Evolutionary conservation across 768 basidiomycete genomes (phyloP).

Genomic region (Tephrocybe sp.): DNA sequence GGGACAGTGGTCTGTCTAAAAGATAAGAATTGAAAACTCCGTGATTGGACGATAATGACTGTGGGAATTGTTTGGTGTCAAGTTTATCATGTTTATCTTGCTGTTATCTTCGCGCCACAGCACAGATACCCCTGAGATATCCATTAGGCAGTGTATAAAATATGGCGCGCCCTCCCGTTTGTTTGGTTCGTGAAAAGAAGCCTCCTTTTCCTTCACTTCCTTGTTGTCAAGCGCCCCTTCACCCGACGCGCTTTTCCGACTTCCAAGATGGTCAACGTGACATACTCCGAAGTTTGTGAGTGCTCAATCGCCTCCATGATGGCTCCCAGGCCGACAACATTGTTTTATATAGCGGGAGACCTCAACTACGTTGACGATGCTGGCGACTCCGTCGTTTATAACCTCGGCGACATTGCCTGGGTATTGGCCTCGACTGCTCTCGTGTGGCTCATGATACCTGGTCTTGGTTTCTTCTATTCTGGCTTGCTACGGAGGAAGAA

Average conservation of each 20-base stretch:
- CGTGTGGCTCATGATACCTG: slow-evolving; percentile 85
- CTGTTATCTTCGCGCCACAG: slow-evolving; percentile 11
- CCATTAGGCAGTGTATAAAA: slow-evolving; percentile 5
- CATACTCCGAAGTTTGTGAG: slow-evolving; percentile 28
- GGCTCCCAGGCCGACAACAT: neutral
- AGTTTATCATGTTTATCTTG: slow-evolving; percentile 6
- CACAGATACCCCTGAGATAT: neutral
- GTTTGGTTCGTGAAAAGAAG: neutral
- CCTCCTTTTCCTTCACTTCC: neutral
- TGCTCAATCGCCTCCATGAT: neutral
- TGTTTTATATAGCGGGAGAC: slow-evolving; percentile 39
- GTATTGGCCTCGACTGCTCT: slow-evolving; percentile 72
- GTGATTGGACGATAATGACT: slow-evolving; percentile 16
- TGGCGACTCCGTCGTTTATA: slow-evolving; percentile 37
- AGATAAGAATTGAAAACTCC: slow-evolving; percentile 1
- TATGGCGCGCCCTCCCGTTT: neutral
- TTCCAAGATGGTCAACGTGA: slow-evolving; percentile 31
- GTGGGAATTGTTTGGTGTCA: slow-evolving; percentile 8
- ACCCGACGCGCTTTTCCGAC: neutral
- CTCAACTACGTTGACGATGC: slow-evolving; percentile 29
- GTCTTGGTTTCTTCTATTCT: slow-evolving; percentile 87
- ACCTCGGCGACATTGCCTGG: slow-evolving; percentile 54
- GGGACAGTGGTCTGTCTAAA: slow-evolving; percentile 5
- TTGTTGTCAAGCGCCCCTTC: neutral
- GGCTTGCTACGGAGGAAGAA: slow-evolving; percentile 92